phyloP scores from a whole-genome alignment of 176 grass and related monocot genomes.

The Bromus sterilis region DNA sequence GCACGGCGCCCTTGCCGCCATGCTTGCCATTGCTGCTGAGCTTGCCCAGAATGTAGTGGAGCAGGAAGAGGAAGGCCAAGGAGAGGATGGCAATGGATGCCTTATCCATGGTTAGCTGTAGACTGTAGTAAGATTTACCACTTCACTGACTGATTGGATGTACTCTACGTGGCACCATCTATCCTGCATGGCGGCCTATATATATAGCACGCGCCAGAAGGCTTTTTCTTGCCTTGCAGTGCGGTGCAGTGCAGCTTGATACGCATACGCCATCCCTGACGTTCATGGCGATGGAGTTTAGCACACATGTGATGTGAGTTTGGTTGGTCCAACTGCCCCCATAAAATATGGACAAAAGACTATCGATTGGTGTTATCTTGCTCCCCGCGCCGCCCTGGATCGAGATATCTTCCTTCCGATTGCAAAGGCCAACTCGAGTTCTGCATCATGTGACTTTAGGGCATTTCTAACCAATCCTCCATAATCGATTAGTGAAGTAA shows the following conservation, averaged over 20 bases:
- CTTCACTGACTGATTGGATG: background rate
- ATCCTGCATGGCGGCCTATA: background rate
- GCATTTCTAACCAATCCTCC: too few species aligned
- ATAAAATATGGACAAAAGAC: too few species aligned
- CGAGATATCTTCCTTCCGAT: too few species aligned
- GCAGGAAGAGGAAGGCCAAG: slow-evolving; percentile 18
- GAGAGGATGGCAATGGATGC: slow-evolving; percentile 8
- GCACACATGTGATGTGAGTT: background rate
- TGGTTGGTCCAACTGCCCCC: too few species aligned
- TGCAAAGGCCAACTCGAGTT: too few species aligned
- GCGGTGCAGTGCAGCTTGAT: background rate
- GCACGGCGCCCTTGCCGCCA: background rate
- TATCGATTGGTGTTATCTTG: too few species aligned
- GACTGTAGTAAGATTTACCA: too few species aligned
- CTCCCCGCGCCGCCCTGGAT: background rate
- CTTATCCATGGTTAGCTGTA: slow-evolving; percentile 15
- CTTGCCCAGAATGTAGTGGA: slow-evolving; percentile 16
- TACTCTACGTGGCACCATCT: background rate
- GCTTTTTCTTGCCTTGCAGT: background rate
- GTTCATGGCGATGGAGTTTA: background rate
- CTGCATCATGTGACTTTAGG: too few species aligned
- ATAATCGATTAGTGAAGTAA: too few species aligned
- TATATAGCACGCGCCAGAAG: background rate
- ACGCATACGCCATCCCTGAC: background rate
- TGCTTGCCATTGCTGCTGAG: background rate